These are phyloP conservation scores for Mycocentrospora acerina DNA, from an alignment of 2,329 filamentous ascomycete species.

Conservation along the genomic window DNA sequence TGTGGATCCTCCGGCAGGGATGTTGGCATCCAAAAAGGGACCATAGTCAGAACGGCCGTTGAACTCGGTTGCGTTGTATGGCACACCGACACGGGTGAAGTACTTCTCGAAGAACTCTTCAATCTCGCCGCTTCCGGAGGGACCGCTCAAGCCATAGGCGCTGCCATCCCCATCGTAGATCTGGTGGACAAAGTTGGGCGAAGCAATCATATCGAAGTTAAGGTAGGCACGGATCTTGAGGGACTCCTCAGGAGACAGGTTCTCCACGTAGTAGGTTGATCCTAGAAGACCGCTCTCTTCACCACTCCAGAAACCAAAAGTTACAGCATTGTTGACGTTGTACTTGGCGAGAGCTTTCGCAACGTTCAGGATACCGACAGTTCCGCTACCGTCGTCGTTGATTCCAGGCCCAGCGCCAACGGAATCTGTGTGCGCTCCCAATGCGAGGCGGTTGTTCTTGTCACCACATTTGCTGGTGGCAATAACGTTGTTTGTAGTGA, in stretches of 20 bases:
- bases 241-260: slow-evolving; percentile 24
- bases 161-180: slow-evolving; percentile 43
- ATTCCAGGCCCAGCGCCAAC: slow-evolving; percentile 42
- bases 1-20: slow-evolving; percentile 40
- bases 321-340: slow-evolving; percentile 45
- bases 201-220: slow-evolving; percentile 48
- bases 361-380: slow-evolving; percentile 39
- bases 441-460: slow-evolving; percentile 36
- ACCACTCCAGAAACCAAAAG: slow-evolving; percentile 43
- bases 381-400: slow-evolving; percentile 45
- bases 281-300: slow-evolving; percentile 43
- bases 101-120: slow-evolving; percentile 38
- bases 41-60: slow-evolving; percentile 43
- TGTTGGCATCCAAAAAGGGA: slow-evolving; percentile 38
- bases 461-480: slow-evolving; percentile 41
- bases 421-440: slow-evolving; percentile 43
- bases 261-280: slow-evolving; percentile 37
- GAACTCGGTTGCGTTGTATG: slow-evolving; percentile 36
- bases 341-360: slow-evolving; percentile 42
- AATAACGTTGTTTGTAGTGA: slow-evolving; percentile 48
- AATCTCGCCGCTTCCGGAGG: slow-evolving; percentile 34
- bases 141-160: slow-evolving; percentile 33
- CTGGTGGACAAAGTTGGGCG: slow-evolving; percentile 38
- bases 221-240: slow-evolving; percentile 42
- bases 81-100: slow-evolving; percentile 28